Evolutionary conservation across 1,284 basidiomycete genomes (phyloP), one percentile per base, ranked within the genome.

Genomic region (Hymenochaete sp.): DNA sequence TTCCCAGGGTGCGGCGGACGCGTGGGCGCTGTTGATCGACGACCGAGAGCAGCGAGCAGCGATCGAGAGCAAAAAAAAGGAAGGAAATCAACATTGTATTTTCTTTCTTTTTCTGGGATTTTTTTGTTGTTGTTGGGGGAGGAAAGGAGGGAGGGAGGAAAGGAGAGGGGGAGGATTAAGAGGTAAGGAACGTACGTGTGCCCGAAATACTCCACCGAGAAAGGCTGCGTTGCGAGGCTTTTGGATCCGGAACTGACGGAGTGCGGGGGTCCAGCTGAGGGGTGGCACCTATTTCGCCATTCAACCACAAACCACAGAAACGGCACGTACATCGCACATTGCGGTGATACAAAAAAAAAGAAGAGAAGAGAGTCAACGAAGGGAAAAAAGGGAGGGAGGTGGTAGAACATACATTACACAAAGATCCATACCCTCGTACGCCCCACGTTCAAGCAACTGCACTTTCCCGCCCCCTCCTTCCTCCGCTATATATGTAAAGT

Each of bases 381-480:
- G n/a, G n/a, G n/a, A n/a, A n/a, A n/a, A 31, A n/a, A 28, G 7
- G 16, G 6, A 2, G 14, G 16, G 19, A 29, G 16, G 11, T 21
- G 8, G 9, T n/a, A n/a, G n/a, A 1, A 24, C 50, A n/a, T 55
- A 56, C 64, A 67, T 68, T 10, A 64, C 41, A 52, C 64, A 68
- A 19, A 61, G 63, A 53, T 66, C 65, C 66, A 65, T 68, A 37
- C 50, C 57, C 41, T 65, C 57, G 54, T 70, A 71, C 2, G 62
- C 67, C 3, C 67, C 68, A 9, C 50, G 47, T 18, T 67, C 56
- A 33, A 72, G 51, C 42, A 73, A 56, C 36, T 57, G 47, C 41
- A 67, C 60, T 56, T 75, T 74, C 19, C 71, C 72, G 10, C 60
- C 64, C 10, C 68, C 70, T 5, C 60, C 63, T 50, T 73, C 72